phyloP scores from a whole-genome alignment of 2,329 filamentous ascomycete genomes.

The Fusarium virguliforme region DNA sequence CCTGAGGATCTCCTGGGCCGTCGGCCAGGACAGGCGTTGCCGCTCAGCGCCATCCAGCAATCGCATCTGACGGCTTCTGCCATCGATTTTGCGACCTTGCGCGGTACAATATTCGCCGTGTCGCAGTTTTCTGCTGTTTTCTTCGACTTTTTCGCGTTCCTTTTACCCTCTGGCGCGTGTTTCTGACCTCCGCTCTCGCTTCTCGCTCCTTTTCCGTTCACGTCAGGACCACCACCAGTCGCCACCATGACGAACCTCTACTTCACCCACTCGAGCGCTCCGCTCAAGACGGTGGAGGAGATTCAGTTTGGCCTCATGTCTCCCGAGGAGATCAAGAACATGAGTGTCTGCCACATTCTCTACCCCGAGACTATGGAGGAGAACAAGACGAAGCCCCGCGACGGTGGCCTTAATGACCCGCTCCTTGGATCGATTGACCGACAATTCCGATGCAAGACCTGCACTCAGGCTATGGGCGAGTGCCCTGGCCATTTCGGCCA shows the following conservation, averaged over 20 bases:
- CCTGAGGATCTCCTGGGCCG: constrained; percentile 65
- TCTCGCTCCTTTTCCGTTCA: constrained; percentile 50
- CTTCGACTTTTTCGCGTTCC: constrained; percentile 49
- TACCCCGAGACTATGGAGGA: constrained; percentile 99
- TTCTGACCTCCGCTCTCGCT: constrained; percentile 44
- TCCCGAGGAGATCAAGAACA: constrained; percentile 98
- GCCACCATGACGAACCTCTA: constrained; percentile 90
- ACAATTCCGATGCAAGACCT: constrained; percentile 95
- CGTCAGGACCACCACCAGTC: constrained; percentile 54
- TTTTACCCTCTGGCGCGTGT: constrained; percentile 46
- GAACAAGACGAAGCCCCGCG: constrained; percentile 89
- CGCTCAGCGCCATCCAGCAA: constrained; percentile 61
- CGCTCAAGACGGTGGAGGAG: constrained; percentile 97
- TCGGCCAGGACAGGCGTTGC: constrained; percentile 63
- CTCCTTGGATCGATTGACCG: constrained; percentile 97
- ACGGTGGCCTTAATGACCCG: constrained; percentile 94
- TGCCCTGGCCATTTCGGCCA: constrained; percentile 99
- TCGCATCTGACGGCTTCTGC: constrained; percentile 52
- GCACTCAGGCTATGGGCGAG: constrained; percentile 93
- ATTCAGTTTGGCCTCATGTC: constrained; percentile 99
- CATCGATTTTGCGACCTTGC: constrained; percentile 54
- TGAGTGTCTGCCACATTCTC: constrained; percentile 96
- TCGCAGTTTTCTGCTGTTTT: constrained; percentile 46
- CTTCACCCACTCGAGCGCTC: constrained; percentile 93
- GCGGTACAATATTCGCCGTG: constrained; percentile 46